Evolutionary conservation across 768 basidiomycete genomes (phyloP), one percentile per base, ranked within the genome.

Genomic region (Suillus ampliporus): DNA sequence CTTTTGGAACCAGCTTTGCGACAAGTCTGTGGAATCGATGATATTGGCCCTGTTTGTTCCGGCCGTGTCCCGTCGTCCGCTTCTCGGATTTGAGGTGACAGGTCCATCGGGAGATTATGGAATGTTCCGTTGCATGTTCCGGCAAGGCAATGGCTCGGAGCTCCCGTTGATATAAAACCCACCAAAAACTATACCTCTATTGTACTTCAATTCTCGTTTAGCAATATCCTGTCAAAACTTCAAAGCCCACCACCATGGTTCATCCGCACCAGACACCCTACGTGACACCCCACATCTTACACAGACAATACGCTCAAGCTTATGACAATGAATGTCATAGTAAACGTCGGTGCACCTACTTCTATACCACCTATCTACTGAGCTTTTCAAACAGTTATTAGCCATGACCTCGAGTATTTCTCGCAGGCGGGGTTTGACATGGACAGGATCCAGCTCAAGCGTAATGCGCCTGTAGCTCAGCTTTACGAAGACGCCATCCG

Each of bases 391-490:
- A 56, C 76, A 95, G 94, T 96, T 74, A 90, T 97, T 71, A 94
- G 94, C 71, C 89, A 86, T 69, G 96, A 99, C 74, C 86, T 99
- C 71, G 92, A 95, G 75, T 94, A 95, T 81, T 97, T 97, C 87
- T 99, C 97, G 43, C 92, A 97, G 77, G 97, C 97, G 61, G 97
- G 97, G 65, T 99, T 99, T 80, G 97, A 99, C 81, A 97, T 99
- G 91, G 91, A 96, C 72, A 88, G 91, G 69, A 95, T 99, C 79
- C 91, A 95, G 76, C 84, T 99, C 78, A 96, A 94, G 80, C 92
- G 94, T 78, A 97, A 97, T 67, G 94, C 94, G 1, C 85, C 94
- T 23, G 88, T 90, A 47, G 94, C 96, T 1, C 85, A 89, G 69
- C 90, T 97, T 47, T 97, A 97, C 79, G 97, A 99, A 75, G 97